These are phyloP conservation scores for Yarrowia deformans DNA, from an alignment of 805 yeast genomes.

Conservation along the genomic window DNA sequence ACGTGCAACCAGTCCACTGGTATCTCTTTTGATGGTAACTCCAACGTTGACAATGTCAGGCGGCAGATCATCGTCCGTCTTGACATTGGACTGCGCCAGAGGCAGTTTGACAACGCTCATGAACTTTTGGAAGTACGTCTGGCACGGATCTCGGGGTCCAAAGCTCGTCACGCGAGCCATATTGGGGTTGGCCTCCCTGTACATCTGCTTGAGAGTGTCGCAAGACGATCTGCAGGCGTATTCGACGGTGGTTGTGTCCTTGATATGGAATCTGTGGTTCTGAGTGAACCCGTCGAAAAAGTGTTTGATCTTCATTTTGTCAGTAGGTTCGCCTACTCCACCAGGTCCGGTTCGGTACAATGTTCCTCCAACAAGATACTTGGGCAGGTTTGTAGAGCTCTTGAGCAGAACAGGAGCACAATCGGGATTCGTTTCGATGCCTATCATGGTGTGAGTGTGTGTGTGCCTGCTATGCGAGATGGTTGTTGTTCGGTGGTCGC, in stretches of 20 bases:
- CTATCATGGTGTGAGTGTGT: not conserved
- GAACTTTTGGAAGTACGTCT: slow-evolving; percentile 32
- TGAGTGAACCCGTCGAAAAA: slow-evolving; percentile 30
- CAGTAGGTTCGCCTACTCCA: not conserved
- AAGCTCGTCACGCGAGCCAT: slow-evolving; percentile 8
- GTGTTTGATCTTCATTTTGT: slow-evolving; percentile 2
- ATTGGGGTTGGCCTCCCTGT: not conserved
- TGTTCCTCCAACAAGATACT: slow-evolving; percentile 22
- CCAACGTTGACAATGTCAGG: slow-evolving; percentile 28
- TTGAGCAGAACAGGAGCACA: not conserved
- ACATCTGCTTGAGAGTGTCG: not conserved
- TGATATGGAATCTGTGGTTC: slow-evolving; percentile 25
- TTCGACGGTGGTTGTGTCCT: not conserved
- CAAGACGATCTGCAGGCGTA: not conserved
- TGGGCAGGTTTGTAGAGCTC: not conserved
- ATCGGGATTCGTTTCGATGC: slow-evolving; percentile 17
- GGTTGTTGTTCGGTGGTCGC: too few species aligned
- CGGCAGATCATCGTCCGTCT: not conserved
- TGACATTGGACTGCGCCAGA: not conserved
- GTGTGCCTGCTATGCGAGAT: too few species aligned
- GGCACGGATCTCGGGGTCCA: slow-evolving; percentile 22
- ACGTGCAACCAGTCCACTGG: not conserved
- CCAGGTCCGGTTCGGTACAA: slow-evolving; percentile 28
- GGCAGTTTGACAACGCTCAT: slow-evolving; percentile 8
- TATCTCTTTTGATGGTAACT: slow-evolving; percentile 8